A percentile compares a stretch with the other conserved stretches of the same genome.
Conservation (phyloP, 257 asterid genomes). For the Penstemon eatonii region DNA sequence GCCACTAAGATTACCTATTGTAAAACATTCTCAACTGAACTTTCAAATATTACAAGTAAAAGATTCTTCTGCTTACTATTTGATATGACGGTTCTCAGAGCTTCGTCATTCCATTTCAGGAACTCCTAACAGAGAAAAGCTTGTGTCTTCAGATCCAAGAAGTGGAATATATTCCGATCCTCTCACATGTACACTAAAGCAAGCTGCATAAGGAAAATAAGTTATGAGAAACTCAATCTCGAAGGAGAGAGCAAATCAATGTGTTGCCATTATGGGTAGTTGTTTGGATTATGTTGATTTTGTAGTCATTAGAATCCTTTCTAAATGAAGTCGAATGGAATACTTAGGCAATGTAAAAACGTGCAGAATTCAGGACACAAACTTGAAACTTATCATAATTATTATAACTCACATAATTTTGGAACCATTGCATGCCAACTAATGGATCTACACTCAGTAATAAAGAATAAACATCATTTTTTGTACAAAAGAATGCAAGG, state of each 20-base stretch:
- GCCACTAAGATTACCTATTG: conserved; percentile 5
- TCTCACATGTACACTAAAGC: conserved; percentile 90
- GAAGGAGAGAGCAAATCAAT: conserved; percentile 2
- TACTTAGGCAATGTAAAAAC: too few relatives aligned
- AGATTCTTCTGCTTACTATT: conserved; percentile 14
- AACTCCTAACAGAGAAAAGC: conserved; percentile 46
- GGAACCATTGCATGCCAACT: conserved; percentile 8
- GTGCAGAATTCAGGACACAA: background rate
- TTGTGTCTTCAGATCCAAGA: conserved; percentile 66
- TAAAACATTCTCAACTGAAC: background rate
- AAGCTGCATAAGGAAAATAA: conserved; percentile 61
- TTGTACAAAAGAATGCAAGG: background rate
- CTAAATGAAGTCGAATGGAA: too few relatives aligned
- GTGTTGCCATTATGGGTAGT: background rate
- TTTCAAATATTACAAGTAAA: conserved; percentile 1
- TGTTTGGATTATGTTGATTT: too few relatives aligned
- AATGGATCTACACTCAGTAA: conserved; percentile 7
- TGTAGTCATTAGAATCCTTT: too few relatives aligned
- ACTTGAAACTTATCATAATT: background rate
- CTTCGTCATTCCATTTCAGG: conserved; percentile 47
- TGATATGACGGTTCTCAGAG: conserved; percentile 11
- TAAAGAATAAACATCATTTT: background rate
- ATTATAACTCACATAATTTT: background rate
- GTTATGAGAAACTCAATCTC: conserved; percentile 21
- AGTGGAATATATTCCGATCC: conserved; percentile 88